A percentile compares a stretch with the other conserved stretches of the same genome.
These are phyloP conservation scores for Lactifluus piperatus DNA, from an alignment of 768 basidiomycete genomes.

Conservation along the genomic window DNA sequence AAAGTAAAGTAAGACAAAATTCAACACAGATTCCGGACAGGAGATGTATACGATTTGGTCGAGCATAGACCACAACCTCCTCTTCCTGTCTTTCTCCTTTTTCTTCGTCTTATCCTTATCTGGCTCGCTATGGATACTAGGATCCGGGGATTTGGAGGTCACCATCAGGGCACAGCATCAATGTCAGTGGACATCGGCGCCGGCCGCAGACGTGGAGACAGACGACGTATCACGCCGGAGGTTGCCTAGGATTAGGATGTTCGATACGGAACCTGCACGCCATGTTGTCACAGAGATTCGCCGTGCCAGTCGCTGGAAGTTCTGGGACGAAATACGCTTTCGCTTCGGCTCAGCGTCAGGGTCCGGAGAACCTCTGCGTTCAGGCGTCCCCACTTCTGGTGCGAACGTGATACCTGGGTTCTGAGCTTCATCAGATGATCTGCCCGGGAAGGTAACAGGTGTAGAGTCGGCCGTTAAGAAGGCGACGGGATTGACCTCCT, in stretches of 20 bases:
- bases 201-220: slow-evolving; percentile 21
- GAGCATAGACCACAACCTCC: too few species aligned
- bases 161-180: background rate
- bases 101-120: slow-evolving; percentile 42
- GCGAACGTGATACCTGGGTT: slow-evolving; percentile 60
- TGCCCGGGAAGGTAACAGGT: slow-evolving; percentile 27
- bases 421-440: slow-evolving; percentile 25
- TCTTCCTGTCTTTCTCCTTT: slow-evolving; percentile 55
- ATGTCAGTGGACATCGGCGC: slow-evolving; percentile 2
- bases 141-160: slow-evolving; percentile 42
- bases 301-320: slow-evolving; percentile 74
- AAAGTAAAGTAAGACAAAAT: slow-evolving; percentile 7
- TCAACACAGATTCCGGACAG: too few species aligned
- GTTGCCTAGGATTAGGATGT: slow-evolving; percentile 39
- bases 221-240: slow-evolving; percentile 43
- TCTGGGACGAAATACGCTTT: slow-evolving; percentile 76
- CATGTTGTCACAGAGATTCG: slow-evolving; percentile 59
- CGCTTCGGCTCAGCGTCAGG: slow-evolving; percentile 67
- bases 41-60: too few species aligned
- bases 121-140: slow-evolving; percentile 43
- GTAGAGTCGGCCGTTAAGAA: slow-evolving; percentile 30
- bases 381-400: slow-evolving; percentile 43
- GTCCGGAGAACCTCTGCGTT: slow-evolving; percentile 65
- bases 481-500: slow-evolving; percentile 23
- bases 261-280: slow-evolving; percentile 38